phyloP scores from a whole-genome alignment of 805 yeast genomes.

The Sugiyamaella americana region DNA sequence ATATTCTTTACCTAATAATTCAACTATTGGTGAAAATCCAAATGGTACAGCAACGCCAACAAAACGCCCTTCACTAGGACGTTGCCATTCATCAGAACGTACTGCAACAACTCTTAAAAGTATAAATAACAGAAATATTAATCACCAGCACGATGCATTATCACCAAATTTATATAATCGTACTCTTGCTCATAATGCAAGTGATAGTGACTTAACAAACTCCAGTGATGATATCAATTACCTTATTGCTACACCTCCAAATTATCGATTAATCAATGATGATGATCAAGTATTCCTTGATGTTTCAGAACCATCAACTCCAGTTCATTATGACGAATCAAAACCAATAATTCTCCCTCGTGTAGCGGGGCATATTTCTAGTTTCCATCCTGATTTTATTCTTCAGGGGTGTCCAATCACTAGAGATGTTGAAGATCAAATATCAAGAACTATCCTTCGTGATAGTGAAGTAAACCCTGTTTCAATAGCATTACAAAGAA shows the following conservation, averaged over 20 bases:
- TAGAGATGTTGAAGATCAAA: slow-evolving; percentile 20
- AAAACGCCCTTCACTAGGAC: not conserved
- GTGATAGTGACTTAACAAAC: not conserved
- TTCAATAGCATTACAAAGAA: not conserved
- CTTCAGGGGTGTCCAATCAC: slow-evolving; percentile 22
- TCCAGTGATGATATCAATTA: not conserved
- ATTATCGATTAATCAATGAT: not conserved
- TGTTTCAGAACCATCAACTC: slow-evolving; percentile 5
- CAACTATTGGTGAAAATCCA: not conserved
- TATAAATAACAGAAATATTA: not conserved
- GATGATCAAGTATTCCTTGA: not conserved
- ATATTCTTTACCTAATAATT: not conserved
- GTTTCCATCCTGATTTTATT: slow-evolving; percentile 25
- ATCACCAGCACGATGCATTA: not conserved
- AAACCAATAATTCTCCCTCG: slow-evolving; percentile 18
- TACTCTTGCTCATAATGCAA: not conserved
- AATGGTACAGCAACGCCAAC: not conserved
- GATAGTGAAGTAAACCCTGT: slow-evolving; percentile 16
- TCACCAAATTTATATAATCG: not conserved
- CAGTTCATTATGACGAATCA: not conserved
- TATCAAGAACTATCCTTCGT: slow-evolving; percentile 20
- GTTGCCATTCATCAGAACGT: slow-evolving; percentile 4
- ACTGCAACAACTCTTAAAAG: slow-evolving; percentile 1
- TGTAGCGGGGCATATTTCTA: slow-evolving; percentile 23
- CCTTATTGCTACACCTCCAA: not conserved